Evolutionary conservation across 2,329 filamentous ascomycete species (phyloP), one percentile per base, ranked within the genome.

Genomic region (Ophiostoma piceae): DNA sequence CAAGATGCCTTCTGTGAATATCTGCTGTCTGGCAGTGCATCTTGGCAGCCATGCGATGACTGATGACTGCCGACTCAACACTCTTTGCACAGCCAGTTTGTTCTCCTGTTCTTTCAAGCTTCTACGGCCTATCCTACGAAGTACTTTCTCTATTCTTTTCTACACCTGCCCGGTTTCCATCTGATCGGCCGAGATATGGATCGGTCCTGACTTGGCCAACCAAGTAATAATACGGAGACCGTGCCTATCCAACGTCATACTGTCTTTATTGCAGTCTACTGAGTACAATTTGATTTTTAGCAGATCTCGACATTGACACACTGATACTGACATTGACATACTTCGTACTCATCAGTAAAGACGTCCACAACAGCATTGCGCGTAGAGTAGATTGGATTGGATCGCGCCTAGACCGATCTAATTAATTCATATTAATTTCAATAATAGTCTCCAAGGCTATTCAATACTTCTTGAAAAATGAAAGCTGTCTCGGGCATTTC

Each of bases 151-250:
- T 26, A 11, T 26, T 57, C 51, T 22, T 26, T n/a, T 11, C 47
- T 26, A 6, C 22, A 57, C 43, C 16, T 57, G 51, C 51, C 51
- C n/a, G 7, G 51, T 57, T 57, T 57, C 51, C 51, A 57, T 26
- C 51, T 57, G 51, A 57, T 57, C 51, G 51, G 9, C 51, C n/a
- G 11, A 26, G 51, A 26, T 22, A n/a, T 57, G 51, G 51, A 57
- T 57, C 51, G 16, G n/a, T 57, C 8, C 22, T 22, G n/a, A 57
- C 51, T 57, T 57, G 51, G 51, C 51, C 51, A 57, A 29, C 51
- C 51, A 57, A 57, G 51, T 57, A 57, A n/a, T 54, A 26, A 12
- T 57, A 57, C 51, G 51, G 51, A 57, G 51, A 57, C 51, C 19
- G 2, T 54, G n/a, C 51, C 8, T 26, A 22, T 54, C 2, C n/a